phyloP scores from a whole-genome alignment of 2,329 filamentous ascomycete species.

The Penicillium sp. region DNA sequence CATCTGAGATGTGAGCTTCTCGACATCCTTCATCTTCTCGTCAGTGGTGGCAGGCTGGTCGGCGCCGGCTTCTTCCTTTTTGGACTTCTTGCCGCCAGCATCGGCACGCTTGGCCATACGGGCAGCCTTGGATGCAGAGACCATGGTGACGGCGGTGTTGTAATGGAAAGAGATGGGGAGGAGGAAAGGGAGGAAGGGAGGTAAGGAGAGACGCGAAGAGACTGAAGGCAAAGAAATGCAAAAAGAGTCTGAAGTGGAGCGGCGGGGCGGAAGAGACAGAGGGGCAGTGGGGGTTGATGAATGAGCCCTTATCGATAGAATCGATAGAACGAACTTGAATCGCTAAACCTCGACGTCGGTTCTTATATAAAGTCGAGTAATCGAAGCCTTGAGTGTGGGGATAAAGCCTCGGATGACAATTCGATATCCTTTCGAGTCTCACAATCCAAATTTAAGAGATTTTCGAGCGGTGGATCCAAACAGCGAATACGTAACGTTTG shows the following conservation, averaged over 20 bases:
- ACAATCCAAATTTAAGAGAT: conserved; percentile 16
- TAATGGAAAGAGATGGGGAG: conserved; percentile 5
- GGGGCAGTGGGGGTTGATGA: conserved; percentile 20
- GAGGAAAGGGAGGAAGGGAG: conserved; percentile 8
- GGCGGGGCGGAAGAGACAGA: conserved; percentile 26
- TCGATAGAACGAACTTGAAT: conserved; percentile 32
- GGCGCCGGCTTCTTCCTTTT: conserved; percentile 52
- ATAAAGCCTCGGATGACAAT: neutral
- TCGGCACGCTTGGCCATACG: conserved; percentile 62
- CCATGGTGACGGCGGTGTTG: conserved; percentile 47
- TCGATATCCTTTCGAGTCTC: neutral
- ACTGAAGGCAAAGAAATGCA: conserved; percentile 8
- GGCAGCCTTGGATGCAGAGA: conserved; percentile 65
- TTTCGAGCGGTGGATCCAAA: conserved; percentile 22
- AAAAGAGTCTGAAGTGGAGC: conserved; percentile 30
- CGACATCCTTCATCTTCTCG: conserved; percentile 72
- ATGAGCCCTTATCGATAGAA: conserved; percentile 43
- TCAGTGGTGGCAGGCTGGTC: conserved; percentile 66
- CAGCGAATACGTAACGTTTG: neutral
- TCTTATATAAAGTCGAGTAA: neutral
- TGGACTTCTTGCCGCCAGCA: conserved; percentile 57
- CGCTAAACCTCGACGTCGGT: neutral
- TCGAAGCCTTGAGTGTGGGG: neutral
- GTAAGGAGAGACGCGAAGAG: conserved; percentile 9
- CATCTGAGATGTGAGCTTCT: conserved; percentile 86